A percentile compares a stretch with the other conserved stretches of the same genome.
These are phyloP conservation scores for Chrysosphaeria jannelii DNA, from an alignment of 2,329 filamentous ascomycete genomes.

Conservation along the genomic window DNA sequence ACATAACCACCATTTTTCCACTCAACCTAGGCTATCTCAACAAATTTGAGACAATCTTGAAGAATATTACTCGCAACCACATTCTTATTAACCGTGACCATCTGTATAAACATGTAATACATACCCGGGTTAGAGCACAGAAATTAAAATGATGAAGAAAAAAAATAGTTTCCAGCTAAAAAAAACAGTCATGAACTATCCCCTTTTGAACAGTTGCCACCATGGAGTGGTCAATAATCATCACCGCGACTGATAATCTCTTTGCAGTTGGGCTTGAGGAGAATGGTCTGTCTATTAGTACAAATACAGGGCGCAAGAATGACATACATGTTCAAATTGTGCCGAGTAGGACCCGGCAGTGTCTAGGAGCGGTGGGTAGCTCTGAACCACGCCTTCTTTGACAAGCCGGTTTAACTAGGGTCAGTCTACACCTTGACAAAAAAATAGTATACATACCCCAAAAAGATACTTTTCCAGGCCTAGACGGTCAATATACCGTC, in stretches of 20 bases:
- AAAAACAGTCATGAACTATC: too few relatives aligned
- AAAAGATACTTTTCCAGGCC: conserved; percentile 85
- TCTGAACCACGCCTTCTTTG: conserved; percentile 54
- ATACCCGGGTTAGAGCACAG: too few relatives aligned
- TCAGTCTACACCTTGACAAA: not conserved
- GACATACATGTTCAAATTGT: conserved; percentile 79
- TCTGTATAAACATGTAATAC: too few relatives aligned
- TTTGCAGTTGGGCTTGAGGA: conserved; percentile 54
- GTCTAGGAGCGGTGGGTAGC: conserved; percentile 69
- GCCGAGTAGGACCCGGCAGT: conserved; percentile 87
- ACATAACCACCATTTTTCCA: too few relatives aligned
- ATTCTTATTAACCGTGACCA: too few relatives aligned
- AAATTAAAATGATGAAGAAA: not conserved
- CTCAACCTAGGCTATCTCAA: too few relatives aligned
- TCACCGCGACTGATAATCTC: conserved; percentile 68
- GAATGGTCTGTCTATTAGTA: conserved; percentile 25
- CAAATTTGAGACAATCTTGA: too few relatives aligned
- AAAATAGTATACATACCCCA: conserved; percentile 26
- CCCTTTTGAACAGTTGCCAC: too few relatives aligned
- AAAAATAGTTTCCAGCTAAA: too few relatives aligned
- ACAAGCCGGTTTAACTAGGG: conserved; percentile 59
- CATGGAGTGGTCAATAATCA: too few relatives aligned
- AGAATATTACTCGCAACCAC: too few relatives aligned
- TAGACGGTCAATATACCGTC: conserved; percentile 72
- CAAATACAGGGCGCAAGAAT: not conserved